Evolutionary conservation across 345 rosid species (phyloP), one percentile per base, ranked within the genome.

Genomic region (Aurinia saxatilis): DNA sequence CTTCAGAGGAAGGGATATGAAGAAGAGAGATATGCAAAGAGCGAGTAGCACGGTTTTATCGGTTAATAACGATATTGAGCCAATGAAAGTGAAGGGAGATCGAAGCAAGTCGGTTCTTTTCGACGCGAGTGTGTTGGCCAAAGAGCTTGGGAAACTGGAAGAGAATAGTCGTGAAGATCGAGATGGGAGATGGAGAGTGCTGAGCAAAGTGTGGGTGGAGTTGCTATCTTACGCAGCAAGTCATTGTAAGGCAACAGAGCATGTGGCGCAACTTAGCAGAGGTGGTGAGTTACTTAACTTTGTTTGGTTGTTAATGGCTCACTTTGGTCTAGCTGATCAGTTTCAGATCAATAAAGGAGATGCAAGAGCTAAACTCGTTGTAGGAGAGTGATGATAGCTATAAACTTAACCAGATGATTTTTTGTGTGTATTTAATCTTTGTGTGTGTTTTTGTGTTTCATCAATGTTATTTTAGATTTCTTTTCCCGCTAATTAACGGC

Each of bases 321-420:
- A 76, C 51, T 65, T 76, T 19, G 83, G 80, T 21, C 63, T 72
- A 30, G 79, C 75, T 3, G 71, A 70, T 34, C 82, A 81, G 72
- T 81, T 78, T 74, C 85, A 81, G 65, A 79, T 73, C 21, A 80
- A 85, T 1, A 72, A 75, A 50, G 79, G 79, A 23, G 78, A 73
- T 58, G 79, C 73, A n/a, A 57, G 84, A 62, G 82, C 80, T 15
- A 84, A 84, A 71, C 54, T 81, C 40, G 66, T 83, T 44, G 77
- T 77, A 23, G 68, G 74, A 27, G 71, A 75, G 65, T 78, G 50
- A 45, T 78, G 50, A 45, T 45, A 16, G 9, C 12, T 39, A 14
- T 8, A 39, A 39, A 5, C 44, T 2, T n/a, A 4, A n/a, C 30
- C 3, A 27, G 4, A n/a, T 6, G 6, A 2, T 40, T n/a, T 40